A percentile compares a stretch with the other conserved stretches of the same genome.
phyloP scores from a whole-genome alignment of 768 basidiomycete genomes.

The Lanmaoa rubissima region DNA sequence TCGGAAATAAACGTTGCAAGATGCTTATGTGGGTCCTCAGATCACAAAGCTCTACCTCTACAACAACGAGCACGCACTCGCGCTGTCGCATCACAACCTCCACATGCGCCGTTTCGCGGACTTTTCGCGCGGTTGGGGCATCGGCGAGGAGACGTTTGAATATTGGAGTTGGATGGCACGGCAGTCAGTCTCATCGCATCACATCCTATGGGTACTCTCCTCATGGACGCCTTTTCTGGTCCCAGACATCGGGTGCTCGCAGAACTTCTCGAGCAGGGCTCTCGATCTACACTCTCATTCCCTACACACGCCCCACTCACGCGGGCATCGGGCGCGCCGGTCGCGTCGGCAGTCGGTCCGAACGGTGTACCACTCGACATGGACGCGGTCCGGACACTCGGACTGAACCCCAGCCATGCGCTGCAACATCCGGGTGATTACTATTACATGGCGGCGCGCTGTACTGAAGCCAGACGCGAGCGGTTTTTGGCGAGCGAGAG shows the following conservation, averaged over 20 bases:
- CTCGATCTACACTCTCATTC: conserved; percentile 57
- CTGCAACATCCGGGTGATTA: conserved; percentile 85
- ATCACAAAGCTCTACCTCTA: conserved; percentile 91
- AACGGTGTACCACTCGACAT: conserved; percentile 40
- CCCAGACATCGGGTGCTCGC: conserved; percentile 83
- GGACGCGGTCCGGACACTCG: conserved; percentile 60
- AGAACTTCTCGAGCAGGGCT: conserved; percentile 85
- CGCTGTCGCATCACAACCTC: conserved; percentile 77
- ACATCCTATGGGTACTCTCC: background rate
- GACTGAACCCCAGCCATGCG: conserved; percentile 76
- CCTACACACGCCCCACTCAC: conserved; percentile 53
- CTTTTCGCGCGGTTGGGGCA: conserved; percentile 89
- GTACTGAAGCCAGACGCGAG: conserved; percentile 72
- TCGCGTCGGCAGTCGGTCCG: conserved; percentile 1
- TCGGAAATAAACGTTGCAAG: background rate
- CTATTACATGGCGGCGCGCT: conserved; percentile 87
- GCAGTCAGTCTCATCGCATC: conserved; percentile 55
- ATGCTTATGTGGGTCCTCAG: conserved; percentile 36
- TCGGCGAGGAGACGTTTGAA: conserved; percentile 94
- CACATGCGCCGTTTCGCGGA: conserved; percentile 86
- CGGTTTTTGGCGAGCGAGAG: conserved; percentile 60
- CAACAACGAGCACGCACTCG: conserved; percentile 79
- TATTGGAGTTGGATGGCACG: conserved; percentile 97
- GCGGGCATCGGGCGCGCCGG: conserved; percentile 26
- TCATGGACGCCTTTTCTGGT: background rate